phyloP scores from a whole-genome alignment of 2,329 filamentous ascomycete genomes.

The Fusarium lyarnte region DNA sequence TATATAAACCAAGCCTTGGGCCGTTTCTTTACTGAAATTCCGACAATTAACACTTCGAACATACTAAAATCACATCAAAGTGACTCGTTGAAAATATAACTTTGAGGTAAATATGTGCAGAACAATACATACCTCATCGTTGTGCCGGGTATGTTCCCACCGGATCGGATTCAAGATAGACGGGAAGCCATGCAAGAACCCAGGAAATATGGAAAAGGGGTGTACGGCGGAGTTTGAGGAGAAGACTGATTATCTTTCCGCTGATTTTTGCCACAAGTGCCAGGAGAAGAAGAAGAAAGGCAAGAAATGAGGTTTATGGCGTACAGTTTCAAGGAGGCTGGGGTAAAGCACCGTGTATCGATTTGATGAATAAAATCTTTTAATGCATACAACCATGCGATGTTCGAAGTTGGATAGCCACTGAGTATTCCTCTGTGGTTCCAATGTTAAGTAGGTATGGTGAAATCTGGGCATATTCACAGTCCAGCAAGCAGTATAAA shows the following conservation, averaged over 20 bases:
- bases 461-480: too few relatives aligned
- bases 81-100: fast-evolving
- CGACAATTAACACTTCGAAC: fast-evolving
- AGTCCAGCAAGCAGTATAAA: background rate
- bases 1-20: background rate
- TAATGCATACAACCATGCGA: fast-evolving
- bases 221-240: background rate
- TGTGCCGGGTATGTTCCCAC: background rate
- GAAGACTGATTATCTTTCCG: background rate
- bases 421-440: too few relatives aligned
- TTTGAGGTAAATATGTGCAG: background rate
- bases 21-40: fast-evolving
- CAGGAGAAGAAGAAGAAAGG: background rate
- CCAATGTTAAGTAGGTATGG: too few relatives aligned
- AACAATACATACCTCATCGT: background rate
- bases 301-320: background rate
- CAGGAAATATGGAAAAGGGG: background rate
- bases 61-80: fast-evolving
- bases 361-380: background rate
- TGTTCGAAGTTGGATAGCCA: fast-evolving
- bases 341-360: fast-evolving
- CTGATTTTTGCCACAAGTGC: background rate
- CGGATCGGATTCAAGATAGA: background rate
- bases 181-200: background rate
- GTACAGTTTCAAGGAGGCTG: fast-evolving